Base-by-base conservation (phyloP, 1,284 basidiomycete species). In the Cryptococcus sp. region DNA sequence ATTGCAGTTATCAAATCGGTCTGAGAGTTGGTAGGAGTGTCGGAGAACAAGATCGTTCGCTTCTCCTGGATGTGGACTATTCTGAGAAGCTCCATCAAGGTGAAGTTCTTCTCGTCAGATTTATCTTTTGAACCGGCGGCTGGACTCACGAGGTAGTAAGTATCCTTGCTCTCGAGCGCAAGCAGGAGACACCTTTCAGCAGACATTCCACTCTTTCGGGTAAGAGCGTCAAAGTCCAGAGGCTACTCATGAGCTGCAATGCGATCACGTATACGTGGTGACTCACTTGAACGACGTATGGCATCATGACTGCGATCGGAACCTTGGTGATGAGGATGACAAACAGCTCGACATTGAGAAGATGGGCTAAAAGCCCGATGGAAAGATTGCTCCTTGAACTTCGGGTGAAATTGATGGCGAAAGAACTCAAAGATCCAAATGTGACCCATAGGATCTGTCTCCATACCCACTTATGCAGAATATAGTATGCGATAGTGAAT, bases 81-180 rank as follows among this genome's bases (percentile, higher is more conserved):
- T 23, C 69, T 61, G 19, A 70, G 57, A 2, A 73, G 59, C 57
- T 73, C 72, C 59, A 72, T 64, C n/a, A 71, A 44, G 1, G 72
- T 73, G 58, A 71, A 69, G 56, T 67, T 63, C 67, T 69, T 9
- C 19, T n/a, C 7, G 42, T 54, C 18, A 49, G 52, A 28, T 32
- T 23, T 19, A 10, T 21, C 7, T n/a, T 24, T 1, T 21, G n/a
- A 24, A 7, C 19, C 19, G 14, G 31, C 19, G n/a, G n/a, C 3
- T 28, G n/a, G 21, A 36, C 64, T 58, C 23, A 64, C 67, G 9
- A 67, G 45, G 52, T 66, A 61, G 43, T 70, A 70, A 4, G 52
- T 42, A 43, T 71, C 60, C 37, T 62, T 53, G 16, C 62, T 61
- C 41, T 60, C 50, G 10, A 73, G 55, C 10, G 67, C 70, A 2